Base-by-base conservation (phyloP, 768 basidiomycete genomes). In the Lyophyllum semitale region DNA sequence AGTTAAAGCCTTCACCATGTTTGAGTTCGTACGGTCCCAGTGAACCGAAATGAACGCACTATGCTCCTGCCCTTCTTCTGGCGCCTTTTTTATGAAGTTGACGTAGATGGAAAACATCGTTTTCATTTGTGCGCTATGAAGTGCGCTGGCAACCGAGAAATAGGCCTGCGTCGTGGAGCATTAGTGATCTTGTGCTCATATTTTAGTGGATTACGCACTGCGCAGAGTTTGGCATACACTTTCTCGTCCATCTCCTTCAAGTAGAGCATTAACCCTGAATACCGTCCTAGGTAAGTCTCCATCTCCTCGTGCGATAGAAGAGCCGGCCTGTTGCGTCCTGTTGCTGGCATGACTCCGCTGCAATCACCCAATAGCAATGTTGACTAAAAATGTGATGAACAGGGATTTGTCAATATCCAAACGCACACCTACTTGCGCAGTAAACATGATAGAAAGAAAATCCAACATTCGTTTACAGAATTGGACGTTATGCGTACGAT, bases 221-320 rank as follows among this genome's bases (percentile, higher is more conserved):
- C 93, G 66, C 95, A 98, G 27, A 98, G 73, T 65, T 91, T 93
- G 40, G 87, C 89, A 68, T 98, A 98, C 22, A 90, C 72, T 51
- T 72, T 74, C 68, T 97, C 93, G 57, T 97, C 95, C 91, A 98
- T 96, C 75, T 98, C 96, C 68, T 93, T 95, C 53, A 98, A 73
- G 66, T 96, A 98, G 17, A 98, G 77, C 71, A 98, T 84, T 49
- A 98, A 70, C 1, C 95, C 95, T 27, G 89, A 83, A 70, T 98
- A 98, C 41, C 89, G 82, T 22, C 89, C 92, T 18, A 98, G 80
- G 69, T 93, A 93, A 32, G 78, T 76, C 65, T 98, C 93, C 68
- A 97, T 78, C 17, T 82, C 77, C 48, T 78, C 77, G 70, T 98
- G 96, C n/a, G 75, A 73, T 25, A 77, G 63, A 25, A 91, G 73